These are phyloP conservation scores for Leccinum olivaceopallidum DNA, from an alignment of 768 basidiomycete species.

Conservation along the genomic window DNA sequence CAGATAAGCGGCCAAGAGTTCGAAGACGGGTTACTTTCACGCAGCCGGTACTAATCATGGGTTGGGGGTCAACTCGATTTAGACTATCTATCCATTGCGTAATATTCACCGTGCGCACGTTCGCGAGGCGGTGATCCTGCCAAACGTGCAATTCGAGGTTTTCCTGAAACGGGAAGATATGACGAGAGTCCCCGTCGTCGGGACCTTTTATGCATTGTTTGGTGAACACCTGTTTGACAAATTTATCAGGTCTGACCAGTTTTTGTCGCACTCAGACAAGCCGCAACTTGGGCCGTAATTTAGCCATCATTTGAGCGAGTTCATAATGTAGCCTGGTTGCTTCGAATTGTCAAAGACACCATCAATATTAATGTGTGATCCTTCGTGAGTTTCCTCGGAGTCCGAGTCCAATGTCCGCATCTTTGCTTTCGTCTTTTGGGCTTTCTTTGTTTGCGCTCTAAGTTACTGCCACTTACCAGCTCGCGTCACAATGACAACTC, in stretches of 20 bases:
- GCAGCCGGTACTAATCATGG: background rate
- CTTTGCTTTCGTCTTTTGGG: too few species aligned
- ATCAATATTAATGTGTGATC: background rate
- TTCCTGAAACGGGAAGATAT: background rate
- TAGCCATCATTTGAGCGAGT: background rate
- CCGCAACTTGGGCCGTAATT: background rate
- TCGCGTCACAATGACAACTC: too few species aligned
- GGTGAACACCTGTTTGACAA: background rate
- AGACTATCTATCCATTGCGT: too few species aligned
- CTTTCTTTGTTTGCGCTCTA: too few species aligned
- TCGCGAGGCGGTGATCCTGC: background rate
- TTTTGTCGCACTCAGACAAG: background rate
- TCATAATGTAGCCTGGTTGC: background rate
- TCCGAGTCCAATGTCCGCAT: too few species aligned
- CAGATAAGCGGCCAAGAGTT: background rate
- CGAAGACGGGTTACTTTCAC: background rate
- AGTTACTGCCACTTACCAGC: too few species aligned
- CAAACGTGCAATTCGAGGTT: conserved; percentile 13
- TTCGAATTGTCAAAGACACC: conserved; percentile 4
- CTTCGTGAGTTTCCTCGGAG: too few species aligned
- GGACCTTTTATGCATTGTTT: background rate
- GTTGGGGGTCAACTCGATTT: background rate
- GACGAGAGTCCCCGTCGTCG: background rate
- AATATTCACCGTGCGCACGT: conserved; percentile 11
- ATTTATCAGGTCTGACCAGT: conserved; percentile 19